Evolutionary conservation across 306 rosid species (phyloP).

Genomic region (Ceratonia siliqua): DNA sequence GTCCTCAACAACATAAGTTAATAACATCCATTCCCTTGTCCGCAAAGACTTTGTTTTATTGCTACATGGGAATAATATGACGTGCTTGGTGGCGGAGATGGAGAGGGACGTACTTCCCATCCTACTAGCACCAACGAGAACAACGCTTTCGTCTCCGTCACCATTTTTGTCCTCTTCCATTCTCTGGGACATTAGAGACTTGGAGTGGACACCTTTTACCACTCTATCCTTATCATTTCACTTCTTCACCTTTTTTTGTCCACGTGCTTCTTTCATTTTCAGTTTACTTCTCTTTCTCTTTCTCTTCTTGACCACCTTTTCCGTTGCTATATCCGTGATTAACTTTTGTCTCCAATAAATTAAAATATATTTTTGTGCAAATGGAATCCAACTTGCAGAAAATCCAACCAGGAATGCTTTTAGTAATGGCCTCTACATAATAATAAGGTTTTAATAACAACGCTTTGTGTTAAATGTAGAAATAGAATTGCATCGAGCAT

Average conservation of each 20-base stretch:
- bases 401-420: too few relatives aligned
- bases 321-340: too few relatives aligned
- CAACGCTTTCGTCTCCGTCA: conserved; percentile 32
- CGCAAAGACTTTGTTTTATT: conserved; percentile 8
- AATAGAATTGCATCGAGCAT: not conserved
- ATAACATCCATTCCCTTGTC: not conserved
- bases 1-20: not conserved
- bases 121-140: conserved; percentile 26
- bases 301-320: not conserved
- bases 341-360: too few relatives aligned
- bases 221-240: conserved; percentile 34
- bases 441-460: too few relatives aligned
- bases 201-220: not conserved
- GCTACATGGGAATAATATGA: conserved; percentile 24
- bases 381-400: too few relatives aligned
- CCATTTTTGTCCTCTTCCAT: conserved; percentile 37
- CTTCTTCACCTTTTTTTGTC: conserved; percentile 18
- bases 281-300: not conserved
- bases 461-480: not conserved
- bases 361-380: too few relatives aligned
- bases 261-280: conserved; percentile 5
- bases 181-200: not conserved
- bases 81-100: conserved; percentile 14
- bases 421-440: too few relatives aligned
- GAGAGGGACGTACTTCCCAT: not conserved